A percentile compares a stretch with the other conserved stretches of the same genome.
These are phyloP conservation scores for Avena insularis DNA, from an alignment of 176 grass and related monocot species.

Conservation along the genomic window DNA sequence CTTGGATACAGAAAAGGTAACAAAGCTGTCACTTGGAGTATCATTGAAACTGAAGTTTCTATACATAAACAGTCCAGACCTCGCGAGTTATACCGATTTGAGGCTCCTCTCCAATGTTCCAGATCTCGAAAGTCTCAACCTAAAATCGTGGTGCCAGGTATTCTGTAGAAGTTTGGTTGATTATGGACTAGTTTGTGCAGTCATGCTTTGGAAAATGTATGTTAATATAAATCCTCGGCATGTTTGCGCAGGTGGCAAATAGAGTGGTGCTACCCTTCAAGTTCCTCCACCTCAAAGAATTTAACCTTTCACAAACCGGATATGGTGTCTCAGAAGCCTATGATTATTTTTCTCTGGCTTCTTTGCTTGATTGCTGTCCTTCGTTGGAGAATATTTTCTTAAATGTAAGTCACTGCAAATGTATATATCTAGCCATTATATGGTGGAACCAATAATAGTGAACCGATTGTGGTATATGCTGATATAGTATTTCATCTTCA, in stretches of 20 bases:
- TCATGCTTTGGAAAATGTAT: neutral
- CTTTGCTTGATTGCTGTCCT: slow-evolving; percentile 6
- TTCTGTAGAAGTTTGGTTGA: neutral
- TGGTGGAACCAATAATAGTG: neutral
- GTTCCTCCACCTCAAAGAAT: neutral
- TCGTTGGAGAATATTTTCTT: neutral
- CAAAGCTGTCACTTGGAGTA: neutral
- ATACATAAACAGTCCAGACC: neutral
- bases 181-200: neutral
- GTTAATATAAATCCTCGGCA: neutral
- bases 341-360: slow-evolving; percentile 17
- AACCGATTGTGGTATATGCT: neutral
- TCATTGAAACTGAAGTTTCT: neutral
- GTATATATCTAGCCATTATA: neutral
- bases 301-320: neutral
- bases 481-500: neutral
- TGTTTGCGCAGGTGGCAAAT: neutral
- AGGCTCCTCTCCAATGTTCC: neutral
- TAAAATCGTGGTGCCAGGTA: neutral
- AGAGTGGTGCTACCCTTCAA: neutral
- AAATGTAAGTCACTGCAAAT: neutral
- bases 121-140: neutral
- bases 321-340: neutral
- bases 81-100: neutral
- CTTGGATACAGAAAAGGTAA: neutral